Base-by-base conservation (phyloP, 257 asterid genomes). In the Ligustrum vulgare region DNA sequence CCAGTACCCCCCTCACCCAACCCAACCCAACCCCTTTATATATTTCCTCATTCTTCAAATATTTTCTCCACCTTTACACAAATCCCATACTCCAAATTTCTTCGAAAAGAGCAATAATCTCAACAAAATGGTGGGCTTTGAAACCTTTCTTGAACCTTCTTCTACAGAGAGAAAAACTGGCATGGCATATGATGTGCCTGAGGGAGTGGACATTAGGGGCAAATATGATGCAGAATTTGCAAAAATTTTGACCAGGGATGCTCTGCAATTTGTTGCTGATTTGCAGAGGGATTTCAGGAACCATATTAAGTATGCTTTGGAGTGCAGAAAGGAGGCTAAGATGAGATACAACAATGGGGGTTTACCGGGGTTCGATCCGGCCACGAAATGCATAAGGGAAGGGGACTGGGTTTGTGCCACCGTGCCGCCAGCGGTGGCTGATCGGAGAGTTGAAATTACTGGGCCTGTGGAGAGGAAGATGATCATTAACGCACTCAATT, bases 401-500 rank as follows among this genome's bases (percentile, higher is more conserved):
- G 89, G 82, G 2, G 94, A 86, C 11, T 91, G 99, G 99, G 65
- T 85, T 2, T 95, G 98, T 73, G 86, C 93, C 0, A 34, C 94
- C 93, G 90, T 85, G n/a, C 97, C 98, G 0, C 86, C 87, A 0
- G 92, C 94, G 0, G 90, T 93, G 51, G 97, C 96, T 16, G 99
- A 93, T 72, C 82, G 99, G 76, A 83, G 93, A 78, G 99, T 95
- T 70, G 99, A 95, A 81, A 95, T 95, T 45, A 95, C 99, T 10
- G 99, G 99, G 0, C 99, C 99, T 0, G 97, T 93, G 0, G 99
- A 90, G 85, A 76, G 99, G 88, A 95, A 95, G 81, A 93, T 95
- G 99, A 65, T 93, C 84, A 95, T 95, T 77, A 95, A 95, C 77
- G 99, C 99, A 0, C 97, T 95, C 81, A 95, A 95, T 66, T 95